A percentile compares a stretch with the other conserved stretches of the same genome.
These are phyloP conservation scores for Tephrocybe sp. DNA, from an alignment of 768 basidiomycete genomes.

Conservation along the genomic window DNA sequence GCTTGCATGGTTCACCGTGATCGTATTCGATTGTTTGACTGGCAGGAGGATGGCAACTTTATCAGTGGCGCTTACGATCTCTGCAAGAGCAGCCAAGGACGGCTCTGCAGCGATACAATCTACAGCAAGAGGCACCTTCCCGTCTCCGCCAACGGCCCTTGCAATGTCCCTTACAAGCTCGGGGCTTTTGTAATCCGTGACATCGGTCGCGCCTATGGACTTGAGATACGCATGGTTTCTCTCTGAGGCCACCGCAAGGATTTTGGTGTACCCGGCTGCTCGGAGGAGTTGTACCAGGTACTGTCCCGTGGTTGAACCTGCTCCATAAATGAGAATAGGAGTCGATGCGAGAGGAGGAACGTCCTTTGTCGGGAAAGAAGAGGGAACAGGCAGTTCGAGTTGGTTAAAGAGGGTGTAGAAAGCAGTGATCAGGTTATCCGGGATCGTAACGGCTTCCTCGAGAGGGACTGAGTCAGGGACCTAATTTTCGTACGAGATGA, in stretches of 20 bases:
- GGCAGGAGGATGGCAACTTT: slow-evolving; percentile 45
- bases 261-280: slow-evolving; percentile 37
- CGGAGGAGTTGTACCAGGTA: slow-evolving; percentile 35
- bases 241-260: slow-evolving; percentile 37
- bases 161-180: slow-evolving; percentile 29
- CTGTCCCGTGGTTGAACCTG: slow-evolving; percentile 37
- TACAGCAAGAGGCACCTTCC: slow-evolving; percentile 26
- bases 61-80: slow-evolving; percentile 35
- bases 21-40: slow-evolving; percentile 39
- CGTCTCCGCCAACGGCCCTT: slow-evolving; percentile 23
- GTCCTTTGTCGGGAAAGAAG: slow-evolving; percentile 16
- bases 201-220: slow-evolving; percentile 34
- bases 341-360: slow-evolving; percentile 24
- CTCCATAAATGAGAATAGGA: slow-evolving; percentile 44
- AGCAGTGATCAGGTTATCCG: slow-evolving; percentile 41
- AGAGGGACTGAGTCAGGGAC: slow-evolving; percentile 39
- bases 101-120: slow-evolving; percentile 32
- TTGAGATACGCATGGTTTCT: slow-evolving; percentile 21
- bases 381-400: slow-evolving; percentile 30
- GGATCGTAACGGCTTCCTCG: slow-evolving; percentile 36
- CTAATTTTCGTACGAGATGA: slow-evolving; percentile 19
- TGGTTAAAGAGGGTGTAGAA: slow-evolving; percentile 36
- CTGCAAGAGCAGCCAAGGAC: slow-evolving; percentile 35
- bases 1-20: slow-evolving; percentile 28
- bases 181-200: slow-evolving; percentile 35